Base-by-base conservation (phyloP, 2,329 filamentous ascomycete genomes). In the Cladosporium sp. region DNA sequence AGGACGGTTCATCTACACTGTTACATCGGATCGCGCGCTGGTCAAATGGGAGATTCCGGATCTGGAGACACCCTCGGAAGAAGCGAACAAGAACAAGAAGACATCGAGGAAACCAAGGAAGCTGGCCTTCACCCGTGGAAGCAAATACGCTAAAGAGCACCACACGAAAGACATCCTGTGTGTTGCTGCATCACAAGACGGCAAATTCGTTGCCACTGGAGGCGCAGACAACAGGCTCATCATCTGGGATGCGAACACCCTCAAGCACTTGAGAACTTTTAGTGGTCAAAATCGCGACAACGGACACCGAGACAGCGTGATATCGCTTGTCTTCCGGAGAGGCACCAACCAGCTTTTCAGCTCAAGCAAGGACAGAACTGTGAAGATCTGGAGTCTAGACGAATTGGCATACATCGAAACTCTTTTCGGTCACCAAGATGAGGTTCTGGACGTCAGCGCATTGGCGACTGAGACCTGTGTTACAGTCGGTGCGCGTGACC, bases 401-500 rank as follows among this genome's bases (percentile, higher is more conserved):
- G 93, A 96, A 76, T 84, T 97, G 68, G 92, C 94, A 55, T 99
- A 98, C 74, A 87, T 97, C 33, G 95, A 99, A 78, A 98, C 94
- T 0, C 84, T 99, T 0, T 98, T 97, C 75, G 95, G 95, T 53
- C 95, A 99, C 79, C 94, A 97, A 76, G 94, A 98, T 76, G 86
- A 91, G 69, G 91, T 98, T 5, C 84, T 94, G 44, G 91, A 93
- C 74, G 87, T 99, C 64, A 91, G 91, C 69, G 90, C 92, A 26
- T 84, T 96, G 68, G 89, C 90, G 1, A 88, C 93, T 71, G 95
- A 98, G 78, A 89, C 92, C 58, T 97, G 95, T 76, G 85, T 98
- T 67, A 95, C 90, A 68, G 95, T 97, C 21, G 95, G 95, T 64
- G 90, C 92, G 6, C 86, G 95, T 69, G 95, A 99, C 77, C 89